phyloP scores from a whole-genome alignment of 495 filamentous ascomycete genomes.

The Pyrenula aspistea region DNA sequence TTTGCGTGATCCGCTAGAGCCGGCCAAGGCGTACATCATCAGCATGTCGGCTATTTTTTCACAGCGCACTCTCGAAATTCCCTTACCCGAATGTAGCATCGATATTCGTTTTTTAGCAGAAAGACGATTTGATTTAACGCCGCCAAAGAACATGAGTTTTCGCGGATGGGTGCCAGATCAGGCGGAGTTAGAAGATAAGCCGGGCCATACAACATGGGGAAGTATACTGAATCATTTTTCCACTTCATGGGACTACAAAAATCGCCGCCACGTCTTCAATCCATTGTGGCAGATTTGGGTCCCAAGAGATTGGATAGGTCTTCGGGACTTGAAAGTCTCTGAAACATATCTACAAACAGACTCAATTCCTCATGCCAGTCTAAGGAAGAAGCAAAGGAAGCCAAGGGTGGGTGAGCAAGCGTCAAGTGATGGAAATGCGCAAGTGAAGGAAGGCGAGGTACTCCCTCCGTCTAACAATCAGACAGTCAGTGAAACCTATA shows the following conservation, averaged over 20 bases:
- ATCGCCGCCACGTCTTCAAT: neutral
- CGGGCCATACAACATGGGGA: neutral
- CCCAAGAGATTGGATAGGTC: neutral
- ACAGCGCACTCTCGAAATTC: neutral
- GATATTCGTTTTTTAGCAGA: neutral
- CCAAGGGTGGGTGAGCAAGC: neutral
- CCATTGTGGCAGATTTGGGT: neutral
- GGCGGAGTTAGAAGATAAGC: no score
- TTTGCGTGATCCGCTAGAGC: neutral
- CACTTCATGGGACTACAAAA: neutral
- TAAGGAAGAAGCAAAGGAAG: neutral
- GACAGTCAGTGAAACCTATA: neutral
- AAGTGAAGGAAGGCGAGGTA: neutral
- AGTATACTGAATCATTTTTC: neutral
- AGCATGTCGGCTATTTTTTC: neutral
- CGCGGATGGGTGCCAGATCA: neutral
- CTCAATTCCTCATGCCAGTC: neutral
- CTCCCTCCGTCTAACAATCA: neutral
- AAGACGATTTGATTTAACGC: neutral
- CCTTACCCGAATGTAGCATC: neutral
- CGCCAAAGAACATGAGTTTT: neutral
- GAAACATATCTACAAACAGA: neutral
- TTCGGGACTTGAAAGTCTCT: neutral
- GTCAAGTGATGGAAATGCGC: neutral
- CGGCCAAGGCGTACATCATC: neutral